Conservation (phyloP, 306 rosid genomes). For the Ormosia emarginata region DNA sequence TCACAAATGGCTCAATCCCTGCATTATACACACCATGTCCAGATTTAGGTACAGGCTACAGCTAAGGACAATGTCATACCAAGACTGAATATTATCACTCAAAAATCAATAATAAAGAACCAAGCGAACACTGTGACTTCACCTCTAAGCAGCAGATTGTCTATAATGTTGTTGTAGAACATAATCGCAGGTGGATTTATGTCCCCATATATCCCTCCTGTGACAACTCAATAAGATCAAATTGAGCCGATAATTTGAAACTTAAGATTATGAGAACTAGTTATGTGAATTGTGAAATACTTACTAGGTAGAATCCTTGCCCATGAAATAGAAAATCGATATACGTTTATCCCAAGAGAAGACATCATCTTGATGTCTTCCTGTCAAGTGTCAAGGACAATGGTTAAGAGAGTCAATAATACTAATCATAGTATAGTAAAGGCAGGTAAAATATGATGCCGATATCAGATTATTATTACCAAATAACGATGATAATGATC, state of each 20-base stretch:
- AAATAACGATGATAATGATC: constrained; percentile 68
- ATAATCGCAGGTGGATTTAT: constrained; percentile 45
- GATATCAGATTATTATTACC: constrained; percentile 22
- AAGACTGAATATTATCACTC: neutral
- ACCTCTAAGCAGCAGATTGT: constrained; percentile 55
- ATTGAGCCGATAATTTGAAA: neutral
- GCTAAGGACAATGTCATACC: neutral
- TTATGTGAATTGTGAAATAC: neutral
- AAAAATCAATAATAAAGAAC: neutral
- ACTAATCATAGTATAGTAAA: neutral
- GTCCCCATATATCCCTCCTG: constrained; percentile 58
- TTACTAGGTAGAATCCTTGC: constrained; percentile 65
- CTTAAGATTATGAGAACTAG: neutral
- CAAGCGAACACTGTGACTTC: neutral
- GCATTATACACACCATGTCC: constrained; percentile 19
- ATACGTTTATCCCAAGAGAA: constrained; percentile 56
- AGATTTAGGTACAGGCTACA: constrained; percentile 14
- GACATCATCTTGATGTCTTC: constrained; percentile 53
- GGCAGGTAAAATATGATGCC: neutral
- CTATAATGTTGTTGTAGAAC: constrained; percentile 61
- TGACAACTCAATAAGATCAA: constrained; percentile 12
- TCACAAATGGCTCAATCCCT: constrained; percentile 62
- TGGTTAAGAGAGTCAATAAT: neutral
- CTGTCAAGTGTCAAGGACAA: constrained; percentile 22
- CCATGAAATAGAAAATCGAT: constrained; percentile 76